phyloP scores from a whole-genome alignment of 306 rosid species.

The Cicer yamashitae region DNA sequence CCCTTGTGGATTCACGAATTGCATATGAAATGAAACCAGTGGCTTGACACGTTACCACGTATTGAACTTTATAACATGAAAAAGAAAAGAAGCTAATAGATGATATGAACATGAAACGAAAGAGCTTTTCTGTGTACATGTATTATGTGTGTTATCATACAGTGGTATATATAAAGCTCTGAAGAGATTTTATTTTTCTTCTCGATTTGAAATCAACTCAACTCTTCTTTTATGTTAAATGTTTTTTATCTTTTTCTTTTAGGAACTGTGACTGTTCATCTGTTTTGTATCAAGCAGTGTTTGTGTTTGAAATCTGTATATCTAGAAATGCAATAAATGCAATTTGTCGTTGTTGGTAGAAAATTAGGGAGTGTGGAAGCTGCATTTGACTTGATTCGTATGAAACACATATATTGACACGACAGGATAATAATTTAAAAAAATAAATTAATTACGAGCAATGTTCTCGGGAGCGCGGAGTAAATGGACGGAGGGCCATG shows the following conservation, averaged over 20 bases:
- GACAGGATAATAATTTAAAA: no score
- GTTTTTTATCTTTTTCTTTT: background rate
- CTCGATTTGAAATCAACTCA: conserved; percentile 11
- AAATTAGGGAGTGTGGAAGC: no score
- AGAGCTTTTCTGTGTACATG: conserved; percentile 26
- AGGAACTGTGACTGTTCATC: no score
- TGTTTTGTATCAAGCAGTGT: no score
- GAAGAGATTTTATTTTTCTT: conserved; percentile 19
- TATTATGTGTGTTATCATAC: conserved; percentile 23
- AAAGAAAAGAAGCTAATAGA: conserved; percentile 27
- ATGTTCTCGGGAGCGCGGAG: no score
- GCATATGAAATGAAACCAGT: conserved; percentile 43
- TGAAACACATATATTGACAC: no score
- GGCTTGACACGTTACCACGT: conserved; percentile 40
- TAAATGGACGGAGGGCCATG: no score
- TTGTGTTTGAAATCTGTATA: no score
- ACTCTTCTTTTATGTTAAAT: background rate
- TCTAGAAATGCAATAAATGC: no score
- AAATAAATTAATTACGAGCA: no score
- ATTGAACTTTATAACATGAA: conserved; percentile 32
- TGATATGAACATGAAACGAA: conserved; percentile 39
- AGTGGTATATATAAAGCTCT: conserved; percentile 21
- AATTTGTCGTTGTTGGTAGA: no score
- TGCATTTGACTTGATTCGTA: no score
- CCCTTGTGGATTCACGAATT: conserved; percentile 48